Base-by-base conservation (phyloP, 108 stramenopile genomes). In the Bacterosira constricta region DNA sequence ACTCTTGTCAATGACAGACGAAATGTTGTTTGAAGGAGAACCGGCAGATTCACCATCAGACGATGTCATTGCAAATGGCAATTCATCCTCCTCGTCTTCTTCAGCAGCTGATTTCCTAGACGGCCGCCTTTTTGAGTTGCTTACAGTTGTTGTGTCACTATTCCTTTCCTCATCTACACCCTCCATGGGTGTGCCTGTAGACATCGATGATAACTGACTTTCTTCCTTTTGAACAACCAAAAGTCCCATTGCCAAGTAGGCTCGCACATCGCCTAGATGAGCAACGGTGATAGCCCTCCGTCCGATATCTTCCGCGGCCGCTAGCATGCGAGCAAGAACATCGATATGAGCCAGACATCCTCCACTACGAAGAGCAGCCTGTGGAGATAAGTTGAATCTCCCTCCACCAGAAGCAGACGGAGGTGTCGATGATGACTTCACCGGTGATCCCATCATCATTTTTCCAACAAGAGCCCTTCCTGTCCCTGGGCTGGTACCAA, bases 401-500 rank as follows among this genome's bases (percentile, higher is more conserved):
- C 64, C 35, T 49, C 56, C 60, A 46, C 44, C 58, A 9, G 81
- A 71, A 36, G 60, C 31, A 45, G 61, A 38, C 38, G 75, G 18
- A 32, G 58, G 41, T 38, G 67, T 21, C 45, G 64, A 46, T 29
- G 32, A 27, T 35, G 72, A 41, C 32, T 51, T 68, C 46, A 57
- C 30, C n/a, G 71, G 69, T 37, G 81, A 60, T 26, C 68, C 69
- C 36, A 85, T 67, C 77, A 89, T 75, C 52, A 84, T 78, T 51
- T 72, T 81, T 47, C 88, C 89, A 77, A 92, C 73, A 11, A 96
- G 82, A 35, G 90, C 85, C 18, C 86, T 86, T 60, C 91, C 94
- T 32, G 94, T 96, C 1, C 90, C 90, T n/a, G 94, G 94, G 56
- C 92, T 93, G 10, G 94, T 96, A 56, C 89, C 85, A 32, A 96